Evolutionary conservation across 2,329 filamentous ascomycete species (phyloP).

Genomic region (Capronia coronata): DNA sequence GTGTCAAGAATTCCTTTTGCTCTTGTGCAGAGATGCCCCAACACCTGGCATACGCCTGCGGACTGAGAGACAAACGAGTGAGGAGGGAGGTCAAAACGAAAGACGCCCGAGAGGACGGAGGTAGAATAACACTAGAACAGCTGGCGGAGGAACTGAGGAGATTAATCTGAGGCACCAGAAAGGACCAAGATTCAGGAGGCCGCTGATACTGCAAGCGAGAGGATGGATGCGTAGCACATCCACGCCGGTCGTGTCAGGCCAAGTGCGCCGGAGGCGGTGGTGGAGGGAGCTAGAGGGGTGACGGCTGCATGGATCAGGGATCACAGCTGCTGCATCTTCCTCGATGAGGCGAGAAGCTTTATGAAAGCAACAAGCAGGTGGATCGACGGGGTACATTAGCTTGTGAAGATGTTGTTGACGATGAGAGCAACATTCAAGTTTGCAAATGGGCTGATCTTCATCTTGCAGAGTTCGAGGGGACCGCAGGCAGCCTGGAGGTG

Average conservation of each 20-base stretch:
- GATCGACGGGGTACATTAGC: background rate
- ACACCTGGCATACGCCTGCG: background rate
- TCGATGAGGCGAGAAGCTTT: conserved; percentile 1
- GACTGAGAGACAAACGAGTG: too few relatives aligned
- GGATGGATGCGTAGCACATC: conserved; percentile 14
- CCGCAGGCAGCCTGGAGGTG: too few relatives aligned
- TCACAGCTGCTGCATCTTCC: background rate
- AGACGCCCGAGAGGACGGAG: conserved; percentile 6
- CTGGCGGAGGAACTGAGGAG: conserved; percentile 2
- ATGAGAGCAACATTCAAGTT: background rate
- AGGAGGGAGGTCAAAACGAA: conserved; percentile 3
- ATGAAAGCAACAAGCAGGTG: background rate
- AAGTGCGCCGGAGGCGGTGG: conserved; percentile 12
- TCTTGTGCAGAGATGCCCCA: background rate
- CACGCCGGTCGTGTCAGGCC: conserved; percentile 12
- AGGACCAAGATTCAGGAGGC: conserved; percentile 18
- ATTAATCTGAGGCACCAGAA: conserved; percentile 7
- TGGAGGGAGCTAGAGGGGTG: conserved; percentile 11
- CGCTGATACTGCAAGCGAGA: conserved; percentile 19
- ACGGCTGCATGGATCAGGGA: conserved; percentile 16
- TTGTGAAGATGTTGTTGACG: background rate
- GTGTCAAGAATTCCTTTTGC: background rate
- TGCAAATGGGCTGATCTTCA: too few relatives aligned
- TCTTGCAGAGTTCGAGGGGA: too few relatives aligned
- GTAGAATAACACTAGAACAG: conserved; percentile 6